A percentile compares a stretch with the other conserved stretches of the same genome.
These are phyloP conservation scores for Lichtheimia ramosa DNA, from an alignment of 371 early-diverging fungal species.

Conservation along the genomic window DNA sequence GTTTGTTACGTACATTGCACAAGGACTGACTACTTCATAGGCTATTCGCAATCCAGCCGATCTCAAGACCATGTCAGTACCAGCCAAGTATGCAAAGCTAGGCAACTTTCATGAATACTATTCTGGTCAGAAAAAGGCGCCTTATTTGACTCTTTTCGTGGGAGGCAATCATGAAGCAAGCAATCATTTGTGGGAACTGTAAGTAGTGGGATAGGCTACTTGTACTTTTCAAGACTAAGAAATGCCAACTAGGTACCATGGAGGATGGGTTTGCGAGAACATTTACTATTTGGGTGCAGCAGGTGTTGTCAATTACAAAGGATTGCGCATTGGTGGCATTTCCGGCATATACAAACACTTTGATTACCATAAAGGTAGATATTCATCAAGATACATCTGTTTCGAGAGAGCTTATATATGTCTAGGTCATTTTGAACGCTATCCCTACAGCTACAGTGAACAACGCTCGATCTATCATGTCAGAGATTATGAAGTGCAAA, in stretches of 20 bases:
- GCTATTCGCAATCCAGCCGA: conserved; percentile 86
- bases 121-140: conserved; percentile 77
- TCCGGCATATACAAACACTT: conserved; percentile 88
- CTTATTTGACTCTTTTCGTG: conserved; percentile 89
- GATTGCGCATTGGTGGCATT: conserved; percentile 89
- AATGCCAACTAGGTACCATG: conserved; percentile 63
- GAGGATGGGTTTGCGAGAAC: conserved; percentile 95
- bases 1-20: neutral
- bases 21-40: conserved; percentile 24
- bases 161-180: conserved; percentile 98
- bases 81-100: conserved; percentile 77
- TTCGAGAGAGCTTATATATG: no score
- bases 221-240: neutral
- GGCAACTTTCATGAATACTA: conserved; percentile 94
- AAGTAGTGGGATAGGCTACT: no score
- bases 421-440: conserved; percentile 76
- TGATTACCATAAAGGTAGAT: conserved; percentile 69
- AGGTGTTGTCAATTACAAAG: conserved; percentile 82
- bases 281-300: conserved; percentile 93
- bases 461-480: conserved; percentile 82
- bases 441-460: conserved; percentile 65
- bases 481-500: conserved; percentile 78
- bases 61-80: conserved; percentile 76
- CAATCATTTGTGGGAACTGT: conserved; percentile 91
- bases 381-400: neutral